Conservation (phyloP, 805 yeast species). For the Candida pini region DNA sequence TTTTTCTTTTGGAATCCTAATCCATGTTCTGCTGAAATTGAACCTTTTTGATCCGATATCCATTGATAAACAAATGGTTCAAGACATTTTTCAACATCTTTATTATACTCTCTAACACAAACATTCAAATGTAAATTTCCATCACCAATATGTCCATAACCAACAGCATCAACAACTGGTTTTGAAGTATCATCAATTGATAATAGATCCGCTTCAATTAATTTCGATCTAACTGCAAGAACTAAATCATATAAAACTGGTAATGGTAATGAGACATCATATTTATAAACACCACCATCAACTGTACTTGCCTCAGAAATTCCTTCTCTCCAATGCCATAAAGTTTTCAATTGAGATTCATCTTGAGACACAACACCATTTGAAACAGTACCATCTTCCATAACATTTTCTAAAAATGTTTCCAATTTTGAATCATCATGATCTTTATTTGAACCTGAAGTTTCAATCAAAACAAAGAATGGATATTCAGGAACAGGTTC, state of each 20-base stretch:
- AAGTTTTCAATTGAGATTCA: constrained; percentile 72
- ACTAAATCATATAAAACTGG: constrained; percentile 76
- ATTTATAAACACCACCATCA: constrained; percentile 94
- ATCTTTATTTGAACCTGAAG: constrained; percentile 90
- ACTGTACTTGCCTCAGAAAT: constrained; percentile 84
- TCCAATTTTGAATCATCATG: constrained; percentile 92
- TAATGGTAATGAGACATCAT: constrained; percentile 91
- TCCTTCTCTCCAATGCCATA: constrained; percentile 96
- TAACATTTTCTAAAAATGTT: constrained; percentile 70
- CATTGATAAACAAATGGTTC: constrained; percentile 97
- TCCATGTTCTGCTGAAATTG: constrained; percentile 97
- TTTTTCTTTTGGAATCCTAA: constrained; percentile 94
- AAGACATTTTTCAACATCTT: constrained; percentile 69
- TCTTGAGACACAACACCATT: constrained; percentile 97
- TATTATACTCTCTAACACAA: constrained; percentile 76
- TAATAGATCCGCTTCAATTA: constrained; percentile 51
- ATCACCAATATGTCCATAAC: constrained; percentile 98
- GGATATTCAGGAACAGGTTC: constrained; percentile 53
- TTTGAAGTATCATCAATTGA: constrained; percentile 54
- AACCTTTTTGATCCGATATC: constrained; percentile 68
- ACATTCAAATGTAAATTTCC: constrained; percentile 95
- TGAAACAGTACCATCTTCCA: constrained; percentile 78
- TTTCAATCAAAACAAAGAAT: constrained; percentile 87
- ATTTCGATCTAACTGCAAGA: constrained; percentile 61
- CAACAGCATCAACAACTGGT: constrained; percentile 86